phyloP scores from a whole-genome alignment of 2,329 filamentous ascomycete species.

The Trichoderma cornu-damae region DNA sequence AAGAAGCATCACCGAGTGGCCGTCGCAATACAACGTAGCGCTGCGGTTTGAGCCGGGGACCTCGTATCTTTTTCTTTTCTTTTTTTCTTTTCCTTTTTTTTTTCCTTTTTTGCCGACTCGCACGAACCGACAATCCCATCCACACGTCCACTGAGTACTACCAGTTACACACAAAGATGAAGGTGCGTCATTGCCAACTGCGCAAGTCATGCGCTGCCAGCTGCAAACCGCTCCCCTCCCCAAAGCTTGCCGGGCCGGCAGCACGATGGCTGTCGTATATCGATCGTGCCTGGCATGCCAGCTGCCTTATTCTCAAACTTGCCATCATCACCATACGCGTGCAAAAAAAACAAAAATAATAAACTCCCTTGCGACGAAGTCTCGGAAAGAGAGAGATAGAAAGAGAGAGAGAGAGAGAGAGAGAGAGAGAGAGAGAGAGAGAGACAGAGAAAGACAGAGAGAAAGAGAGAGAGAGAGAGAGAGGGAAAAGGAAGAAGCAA shows the following conservation, averaged over 20 bases:
- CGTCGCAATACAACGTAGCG: background rate
- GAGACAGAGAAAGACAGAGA: too few relatives aligned
- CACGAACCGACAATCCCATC: background rate
- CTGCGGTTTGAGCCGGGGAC: background rate
- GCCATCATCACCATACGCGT: background rate
- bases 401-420: too few relatives aligned
- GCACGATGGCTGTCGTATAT: conserved; percentile 8
- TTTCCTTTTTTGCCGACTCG: background rate
- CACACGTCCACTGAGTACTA: background rate
- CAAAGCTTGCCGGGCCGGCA: conserved; percentile 12
- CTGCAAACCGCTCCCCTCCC: conserved; percentile 20
- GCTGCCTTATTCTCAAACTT: background rate
- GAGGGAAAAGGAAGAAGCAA: background rate
- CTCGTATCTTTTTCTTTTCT: too few relatives aligned
- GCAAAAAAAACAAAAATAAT: background rate
- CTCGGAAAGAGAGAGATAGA: too few relatives aligned
- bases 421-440: conserved; percentile 2
- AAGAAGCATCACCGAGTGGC: background rate
- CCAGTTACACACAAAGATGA: conserved; percentile 34
- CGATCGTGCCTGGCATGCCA: conserved; percentile 4
- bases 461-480: too few relatives aligned
- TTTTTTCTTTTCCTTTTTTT: too few relatives aligned
- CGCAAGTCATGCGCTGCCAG: conserved; percentile 21
- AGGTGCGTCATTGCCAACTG: conserved; percentile 30
- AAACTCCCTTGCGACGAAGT: conserved; percentile 10